Evolutionary conservation across 2,329 filamentous ascomycete genomes (phyloP).

Genomic region (Pyrenochaeta sp.): DNA sequence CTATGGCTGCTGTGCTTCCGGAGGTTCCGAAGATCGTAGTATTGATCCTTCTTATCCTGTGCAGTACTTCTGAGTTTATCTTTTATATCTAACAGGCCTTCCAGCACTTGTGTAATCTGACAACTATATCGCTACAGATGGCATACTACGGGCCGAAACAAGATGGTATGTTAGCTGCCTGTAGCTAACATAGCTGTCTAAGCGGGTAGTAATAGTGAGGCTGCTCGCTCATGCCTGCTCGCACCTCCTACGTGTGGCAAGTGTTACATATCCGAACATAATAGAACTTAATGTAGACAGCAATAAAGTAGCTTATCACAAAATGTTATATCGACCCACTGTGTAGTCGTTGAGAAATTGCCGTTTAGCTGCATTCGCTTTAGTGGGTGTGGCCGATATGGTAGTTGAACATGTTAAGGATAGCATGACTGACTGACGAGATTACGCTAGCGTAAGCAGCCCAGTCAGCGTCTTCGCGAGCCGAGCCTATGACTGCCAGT

Average conservation of each 20-base stretch:
- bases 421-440: neutral
- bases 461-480: neutral
- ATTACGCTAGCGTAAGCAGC: neutral
- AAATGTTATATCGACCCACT: too few relatives aligned
- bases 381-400: neutral
- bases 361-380: neutral
- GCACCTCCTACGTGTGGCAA: too few relatives aligned
- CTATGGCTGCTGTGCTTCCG: neutral
- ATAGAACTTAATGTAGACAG: too few relatives aligned
- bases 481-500: neutral
- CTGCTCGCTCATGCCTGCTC: too few relatives aligned
- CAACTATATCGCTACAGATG: too few relatives aligned
- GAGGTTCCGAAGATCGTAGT: neutral
- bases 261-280: too few relatives aligned
- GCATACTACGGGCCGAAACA: too few relatives aligned
- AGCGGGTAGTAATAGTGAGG: too few relatives aligned
- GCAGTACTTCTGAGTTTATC: neutral
- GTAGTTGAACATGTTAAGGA: neutral
- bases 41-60: neutral
- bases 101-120: too few relatives aligned
- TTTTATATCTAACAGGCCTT: neutral
- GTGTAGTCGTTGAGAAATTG: neutral
- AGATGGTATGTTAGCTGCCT: too few relatives aligned
- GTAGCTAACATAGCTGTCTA: too few relatives aligned
- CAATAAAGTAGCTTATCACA: too few relatives aligned